Base-by-base conservation (phyloP, 106 monocot species). In the Cymbidium sinense region DNA sequence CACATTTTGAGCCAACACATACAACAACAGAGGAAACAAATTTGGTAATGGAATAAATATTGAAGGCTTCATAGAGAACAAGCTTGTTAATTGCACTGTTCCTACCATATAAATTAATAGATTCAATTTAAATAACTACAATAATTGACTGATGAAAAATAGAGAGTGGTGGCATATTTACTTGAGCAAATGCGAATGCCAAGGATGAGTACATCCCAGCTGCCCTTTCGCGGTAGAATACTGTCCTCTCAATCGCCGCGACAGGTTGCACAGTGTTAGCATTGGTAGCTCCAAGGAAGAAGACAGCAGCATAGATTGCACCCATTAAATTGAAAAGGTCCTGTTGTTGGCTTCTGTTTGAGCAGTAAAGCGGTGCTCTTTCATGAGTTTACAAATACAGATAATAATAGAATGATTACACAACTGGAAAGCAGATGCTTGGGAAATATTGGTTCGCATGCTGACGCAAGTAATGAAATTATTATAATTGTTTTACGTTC, bases 161-260 rank as follows among this genome's bases (percentile, higher is more conserved):
- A 37, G 25, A 74, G 23, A 1, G 37, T 37, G 23, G 34, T 27
- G 10, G 25, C 13, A 72, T 35, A 50, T 54, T 83, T 87, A 94
- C 98, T 86, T 92, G 98, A 81, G 90, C 88, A 86, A 98, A 90
- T 64, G 98, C 94, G 77, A 92, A 94, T 19, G 98, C 73, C 77
- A 98, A 74, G 17, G 89, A 74, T 20, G 98, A 94, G 87, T 88
- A 98, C 96, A 98, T 94, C 43, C 96, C 91, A 39, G 94, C 96
- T 12, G 94, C 96, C 78, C 82, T 91, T 83, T 98, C 98, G 4
- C 98, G 89, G 55, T 98, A 98, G 75, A 94, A 92, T 25, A 94
- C 98, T 2, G 94, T 88, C 64, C 98, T 86, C 79, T 98, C 98
- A 51, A 87, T 79, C 35, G 76, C 58, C 29, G 94, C 88, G 25